Conservation (phyloP, 2,329 filamentous ascomycete genomes). For the Sclerotinia trifoliorum region DNA sequence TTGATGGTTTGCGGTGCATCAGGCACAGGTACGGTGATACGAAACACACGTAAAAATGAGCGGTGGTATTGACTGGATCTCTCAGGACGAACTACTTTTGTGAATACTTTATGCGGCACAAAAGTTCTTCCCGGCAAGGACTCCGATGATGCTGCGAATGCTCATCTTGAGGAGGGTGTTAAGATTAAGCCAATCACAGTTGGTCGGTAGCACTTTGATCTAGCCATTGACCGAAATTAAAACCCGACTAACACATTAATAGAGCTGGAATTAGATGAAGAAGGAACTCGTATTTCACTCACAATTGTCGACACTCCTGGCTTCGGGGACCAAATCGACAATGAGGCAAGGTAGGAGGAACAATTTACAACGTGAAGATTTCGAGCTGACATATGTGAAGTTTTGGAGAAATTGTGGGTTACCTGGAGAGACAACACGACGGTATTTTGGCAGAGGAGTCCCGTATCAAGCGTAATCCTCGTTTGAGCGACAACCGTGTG, state of each 20-base stretch:
- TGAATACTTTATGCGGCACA: constrained; percentile 98
- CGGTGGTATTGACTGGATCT: constrained; percentile 28
- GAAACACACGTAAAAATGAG: constrained; percentile 3
- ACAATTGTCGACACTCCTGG: constrained; percentile 98
- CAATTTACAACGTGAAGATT: constrained; percentile 13
- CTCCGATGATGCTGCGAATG: constrained; percentile 81
- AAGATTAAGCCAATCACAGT: constrained; percentile 99
- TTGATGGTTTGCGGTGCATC: constrained; percentile 99
- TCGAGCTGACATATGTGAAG: constrained; percentile 49
- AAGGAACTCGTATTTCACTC: constrained; percentile 95
- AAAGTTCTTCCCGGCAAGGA: constrained; percentile 89
- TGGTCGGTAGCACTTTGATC: constrained; percentile 57
- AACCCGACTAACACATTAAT: constrained; percentile 39
- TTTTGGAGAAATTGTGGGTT: constrained; percentile 96
- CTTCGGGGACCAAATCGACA: constrained; percentile 98
- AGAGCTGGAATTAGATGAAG: constrained; percentile 96
- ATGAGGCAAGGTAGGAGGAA: constrained; percentile 79
- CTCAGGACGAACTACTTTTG: constrained; percentile 92
- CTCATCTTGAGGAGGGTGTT: constrained; percentile 93
- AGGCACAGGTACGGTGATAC: constrained; percentile 73
- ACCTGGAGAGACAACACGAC: constrained; percentile 98
- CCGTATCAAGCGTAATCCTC: constrained; percentile 99
- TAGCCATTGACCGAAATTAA: constrained; percentile 13
- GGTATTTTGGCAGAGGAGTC: constrained; percentile 99
- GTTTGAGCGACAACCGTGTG: constrained; percentile 98